Evolutionary conservation across 768 basidiomycete species (phyloP).

Genomic region (Amanita phalloides): DNA sequence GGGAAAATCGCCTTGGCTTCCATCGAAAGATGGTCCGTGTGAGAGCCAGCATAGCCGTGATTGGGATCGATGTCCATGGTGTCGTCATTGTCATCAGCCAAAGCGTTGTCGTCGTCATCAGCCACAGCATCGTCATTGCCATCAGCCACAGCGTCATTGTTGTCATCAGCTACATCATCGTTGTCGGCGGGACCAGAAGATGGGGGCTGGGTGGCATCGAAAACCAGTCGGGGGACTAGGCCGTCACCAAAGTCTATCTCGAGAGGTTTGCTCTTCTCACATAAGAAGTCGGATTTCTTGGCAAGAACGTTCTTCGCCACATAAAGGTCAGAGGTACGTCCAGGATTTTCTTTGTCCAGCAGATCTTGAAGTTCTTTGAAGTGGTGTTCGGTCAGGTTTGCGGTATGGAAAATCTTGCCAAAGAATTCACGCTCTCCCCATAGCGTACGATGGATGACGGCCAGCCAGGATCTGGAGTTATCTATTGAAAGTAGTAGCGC

Average conservation of each 20-base stretch:
- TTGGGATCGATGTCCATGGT: neutral
- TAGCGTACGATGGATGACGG: neutral
- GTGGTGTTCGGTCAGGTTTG: constrained; percentile 5
- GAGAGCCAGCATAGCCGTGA: neutral
- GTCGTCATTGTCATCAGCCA: neutral
- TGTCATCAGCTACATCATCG: neutral
- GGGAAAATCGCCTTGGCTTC: constrained; percentile 6
- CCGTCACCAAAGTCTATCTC: no score
- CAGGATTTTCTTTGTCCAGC: neutral
- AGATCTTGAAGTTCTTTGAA: neutral
- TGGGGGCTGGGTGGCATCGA: no score
- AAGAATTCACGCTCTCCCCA: neutral
- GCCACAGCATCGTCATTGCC: neutral
- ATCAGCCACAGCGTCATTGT: neutral
- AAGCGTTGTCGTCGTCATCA: neutral
- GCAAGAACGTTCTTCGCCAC: neutral
- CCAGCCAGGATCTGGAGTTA: neutral
- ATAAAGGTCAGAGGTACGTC: neutral
- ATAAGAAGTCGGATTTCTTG: no score
- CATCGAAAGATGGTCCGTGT: neutral
- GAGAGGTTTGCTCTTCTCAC: no score
- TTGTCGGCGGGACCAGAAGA: no score
- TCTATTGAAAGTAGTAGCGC: no score
- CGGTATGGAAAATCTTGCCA: constrained; percentile 6
- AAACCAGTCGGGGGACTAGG: no score